Evolutionary conservation across 2,329 filamentous ascomycete genomes (phyloP), one percentile per base, ranked within the genome.

Genomic region (Raffaelea arxii): DNA sequence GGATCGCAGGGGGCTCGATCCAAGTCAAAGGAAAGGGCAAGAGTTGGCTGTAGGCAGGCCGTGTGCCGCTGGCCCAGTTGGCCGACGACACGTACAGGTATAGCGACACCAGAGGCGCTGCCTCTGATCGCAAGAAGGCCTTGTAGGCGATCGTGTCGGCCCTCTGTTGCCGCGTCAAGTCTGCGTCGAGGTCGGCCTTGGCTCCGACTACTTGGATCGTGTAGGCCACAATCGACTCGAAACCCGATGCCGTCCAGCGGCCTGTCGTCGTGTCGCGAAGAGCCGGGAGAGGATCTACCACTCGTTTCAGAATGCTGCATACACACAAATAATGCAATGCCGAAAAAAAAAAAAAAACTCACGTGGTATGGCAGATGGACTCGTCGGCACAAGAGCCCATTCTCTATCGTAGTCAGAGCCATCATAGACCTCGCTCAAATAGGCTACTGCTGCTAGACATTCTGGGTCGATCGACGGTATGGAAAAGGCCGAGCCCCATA

Each of bases 381-480:
- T 87, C 60, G 78, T 84, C 39, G 83, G 77, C 53, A 92, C 69
- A 51, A 94, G 68, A 52, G 75, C 71, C 84, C 85, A 94, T 40
- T 61, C 60, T 55, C 76, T 66, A 41, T 47, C 65, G 61, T 30
- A 77, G 74, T 22, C 86, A 68, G 56, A 78, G 70, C 50, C 78
- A 75, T 48, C n/a, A n/a, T n/a, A n/a, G n/a, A n/a, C n/a, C n/a
- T n/a, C n/a, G n/a, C n/a, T n/a, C n/a, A 94, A 72, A 61, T 90
- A 90, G 45, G 86, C 80, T 54, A 95, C 80, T 38, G 84, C 74
- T 24, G 90, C 90, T 50, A 94, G 78, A 61, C 90, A 97, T 69
- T 94, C 86, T 40, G 91, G 74, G 59, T 97, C 90, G 57, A 97
- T 84, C 38, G 92, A 97, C 14, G 91, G 83, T 39, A 96, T 77